Base-by-base conservation (phyloP, 768 basidiomycete genomes). In the Termitomyces titanicus region DNA sequence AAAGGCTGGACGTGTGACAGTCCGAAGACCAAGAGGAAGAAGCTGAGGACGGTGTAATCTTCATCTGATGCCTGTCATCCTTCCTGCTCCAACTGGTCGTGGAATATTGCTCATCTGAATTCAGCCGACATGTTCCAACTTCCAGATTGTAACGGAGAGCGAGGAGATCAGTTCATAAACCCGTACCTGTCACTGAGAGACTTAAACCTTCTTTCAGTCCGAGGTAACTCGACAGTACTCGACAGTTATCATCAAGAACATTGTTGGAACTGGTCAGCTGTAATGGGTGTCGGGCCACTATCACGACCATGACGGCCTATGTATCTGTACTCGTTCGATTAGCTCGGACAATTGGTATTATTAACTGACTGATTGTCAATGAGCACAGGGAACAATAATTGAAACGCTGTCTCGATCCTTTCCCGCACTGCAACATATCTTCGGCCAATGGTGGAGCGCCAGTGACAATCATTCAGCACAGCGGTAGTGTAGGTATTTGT, bases 281-380 rank as follows among this genome's bases (percentile, higher is more conserved):
- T 68, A 70, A 57, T 68, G 69, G 69, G 60, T 70, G 17, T 70
- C 70, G 9, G 58, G 68, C 25, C 66, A 68, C 48, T 69, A 69
- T 50, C 64, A 65, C 54, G 64, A 64, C 54, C 61, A 61, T 9
- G 63, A 63, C 40, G 62, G 64, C 35, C 57, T 64, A 10, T 68
- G 65, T 62, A 47, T 35, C n/a, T n/a, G n/a, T n/a, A n/a, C n/a
- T n/a, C n/a, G 66, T 59, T 17, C 31, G 17, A 5, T 47, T 5
- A n/a, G n/a, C 44, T 51, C 25, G 25, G 18, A 10, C 35, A 34
- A 56, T 10, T 18, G 7, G 45, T 39, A 40, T 18, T 34, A 27
- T 27, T 37, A 37, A 44, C 15, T 53, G 37, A 56, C 38, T 46
- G n/a, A n/a, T n/a, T n/a, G n/a, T n/a, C n/a, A n/a, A n/a, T n/a